Base-by-base conservation (phyloP, 1,284 basidiomycete genomes). In the Cryptococcus sp. region DNA sequence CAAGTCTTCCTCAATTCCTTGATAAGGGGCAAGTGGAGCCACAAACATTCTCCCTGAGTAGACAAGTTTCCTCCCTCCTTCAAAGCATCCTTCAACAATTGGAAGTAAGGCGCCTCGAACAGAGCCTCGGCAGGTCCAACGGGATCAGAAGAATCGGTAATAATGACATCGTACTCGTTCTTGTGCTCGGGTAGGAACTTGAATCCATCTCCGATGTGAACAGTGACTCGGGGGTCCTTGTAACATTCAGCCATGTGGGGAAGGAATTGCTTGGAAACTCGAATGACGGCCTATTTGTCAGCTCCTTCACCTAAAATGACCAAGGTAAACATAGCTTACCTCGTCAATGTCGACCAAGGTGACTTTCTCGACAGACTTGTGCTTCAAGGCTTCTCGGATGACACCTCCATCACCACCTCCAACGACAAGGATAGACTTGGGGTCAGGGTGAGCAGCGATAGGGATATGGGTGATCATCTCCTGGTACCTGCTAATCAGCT, bases 381-480 rank as follows among this genome's bases (percentile, higher is more conserved):
- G 93, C 80, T 96, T 98, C 74, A 98, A 83, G 32, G 93, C 91
- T 76, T 99, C 94, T 53, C 96, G 87, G 45, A 98, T 89, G 60
- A 98, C 94, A 67, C 92, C 92, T 50, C 91, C 91, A 71, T 94
- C 91, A 44, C 94, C 93, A 54, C 94, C 94, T 54, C 94, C 94
- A 57, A 99, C 94, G 52, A 98, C 92, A 36, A 98, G 85, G 21
- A 98, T 93, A 66, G 88, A 86, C 78, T 91, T 87, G 1, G 94
- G 96, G 80, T 97, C 89, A 25, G 96, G 94, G 76, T 98, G 94
- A 59, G 87, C 92, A 22, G 90, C 86, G 60, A 98, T 82, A 36
- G 94, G 94, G 46, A 99, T 79, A 78, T 98, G 93, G 18, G 94
- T 83, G 67, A 99, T 98, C 94, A 98, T 98, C 79, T 99, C 94